Evolutionary conservation across 805 yeast genomes (phyloP), one percentile per base, ranked within the genome.

Genomic region (Metschnikowia vanudenii): DNA sequence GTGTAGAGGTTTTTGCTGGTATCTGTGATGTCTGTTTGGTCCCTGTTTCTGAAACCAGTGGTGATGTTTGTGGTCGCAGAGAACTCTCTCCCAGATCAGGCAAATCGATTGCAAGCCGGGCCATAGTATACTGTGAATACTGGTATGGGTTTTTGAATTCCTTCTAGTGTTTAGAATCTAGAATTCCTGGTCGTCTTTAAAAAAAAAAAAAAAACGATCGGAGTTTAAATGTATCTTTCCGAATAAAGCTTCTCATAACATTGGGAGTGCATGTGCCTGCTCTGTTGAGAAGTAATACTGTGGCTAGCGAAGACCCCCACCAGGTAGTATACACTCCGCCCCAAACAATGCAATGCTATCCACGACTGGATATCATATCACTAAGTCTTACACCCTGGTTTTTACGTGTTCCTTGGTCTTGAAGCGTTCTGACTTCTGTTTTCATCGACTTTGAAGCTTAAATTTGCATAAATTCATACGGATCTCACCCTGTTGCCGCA

Each of bases 71-170:
- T 11, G 36, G 2, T 22, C 26, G 36, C 39, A 14, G 20, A 19
- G 26, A 12, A 6, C 19, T 39, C 8, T 41, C 43, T 24, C 45
- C 54, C 26, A 50, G 48, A 28, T 49, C 48, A 20, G 47, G 57
- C 14, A 51, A 45, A 16, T 50, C 53, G 11, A 52, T 26, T 4
- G 56, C 46, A 16, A 53, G 52, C 22, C 48, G 37, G 17, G 56
- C 58, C 58, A 54, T 54, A 37, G 11, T 26, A 10, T 14, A 36
- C n/a, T n/a, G n/a, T n/a, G n/a, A n/a, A n/a, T n/a, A n/a, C n/a
- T n/a, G n/a, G n/a, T n/a, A n/a, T n/a, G n/a, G n/a, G 4, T 20
- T 7, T 5, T 4, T 20, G 24, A 20, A 7, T 5, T 20, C 28
- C 28, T 10, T 26, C 3, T 26, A 8, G 9, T 10, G 12, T 10